Evolutionary conservation across 1,284 basidiomycete species (phyloP).

Genomic region (Malassezia japonica): DNA sequence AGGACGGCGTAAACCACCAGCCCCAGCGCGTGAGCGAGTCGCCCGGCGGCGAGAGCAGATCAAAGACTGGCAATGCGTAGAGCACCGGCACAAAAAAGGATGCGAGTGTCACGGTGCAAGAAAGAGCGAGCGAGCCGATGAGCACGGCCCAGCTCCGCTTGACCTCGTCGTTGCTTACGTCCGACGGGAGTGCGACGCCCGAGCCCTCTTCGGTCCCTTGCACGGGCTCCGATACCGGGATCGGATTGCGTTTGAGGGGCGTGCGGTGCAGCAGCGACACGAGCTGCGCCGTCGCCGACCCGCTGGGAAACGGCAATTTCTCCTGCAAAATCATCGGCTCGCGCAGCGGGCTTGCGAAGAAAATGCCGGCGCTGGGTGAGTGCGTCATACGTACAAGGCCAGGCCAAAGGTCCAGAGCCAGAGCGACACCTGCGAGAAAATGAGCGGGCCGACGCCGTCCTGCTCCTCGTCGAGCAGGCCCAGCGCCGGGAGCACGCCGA

Average conservation of each 20-base stretch:
- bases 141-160: background rate
- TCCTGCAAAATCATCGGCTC: conserved; percentile 93
- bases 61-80: conserved; percentile 85
- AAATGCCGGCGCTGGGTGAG: conserved; percentile 61
- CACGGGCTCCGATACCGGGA: background rate
- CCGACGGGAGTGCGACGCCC: background rate
- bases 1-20: conserved; percentile 86
- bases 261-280: conserved; percentile 72
- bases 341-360: conserved; percentile 81
- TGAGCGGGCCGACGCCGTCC: conserved; percentile 69
- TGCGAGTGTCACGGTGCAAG: conserved; percentile 32
- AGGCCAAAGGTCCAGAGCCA: conserved; percentile 75
- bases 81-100: conserved; percentile 77
- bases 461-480: conserved; percentile 63
- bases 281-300: conserved; percentile 87
- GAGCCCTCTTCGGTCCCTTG: background rate
- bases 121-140: background rate
- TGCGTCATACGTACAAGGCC: conserved; percentile 67
- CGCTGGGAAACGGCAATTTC: conserved; percentile 82
- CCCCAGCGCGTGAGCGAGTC: conserved; percentile 73
- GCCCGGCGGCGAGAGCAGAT: conserved; percentile 55
- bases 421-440: conserved; percentile 62
- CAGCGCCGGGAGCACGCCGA: conserved; percentile 85
- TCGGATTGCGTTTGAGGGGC: conserved; percentile 4
- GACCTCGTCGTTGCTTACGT: background rate